Base-by-base conservation (phyloP, 176 grass and related monocot species). In the barley (Hordeum vulgare) region DNA sequence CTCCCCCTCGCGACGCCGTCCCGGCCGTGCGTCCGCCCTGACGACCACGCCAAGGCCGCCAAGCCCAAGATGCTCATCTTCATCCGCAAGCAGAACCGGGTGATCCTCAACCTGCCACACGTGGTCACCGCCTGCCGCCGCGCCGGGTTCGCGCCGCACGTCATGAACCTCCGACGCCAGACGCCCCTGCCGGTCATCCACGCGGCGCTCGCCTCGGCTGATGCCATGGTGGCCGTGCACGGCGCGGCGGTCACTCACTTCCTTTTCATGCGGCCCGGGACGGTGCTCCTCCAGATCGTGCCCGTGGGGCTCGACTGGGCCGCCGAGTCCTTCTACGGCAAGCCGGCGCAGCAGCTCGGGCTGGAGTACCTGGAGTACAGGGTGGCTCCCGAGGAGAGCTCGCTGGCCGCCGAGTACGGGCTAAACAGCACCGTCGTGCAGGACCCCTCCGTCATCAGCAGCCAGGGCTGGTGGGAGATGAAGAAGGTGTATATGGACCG, bases 401-500 rank as follows among this genome's bases (percentile, higher is more conserved):
- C 96, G 1, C 85, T 98, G 8, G 92, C 84, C n/a, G 88, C 80
- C 35, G 21, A 88, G 77, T 98, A 98, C 44, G 89, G 90, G 21
- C 44, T 83, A 12, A 84, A 93, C 53, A 90, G 88, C 85, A 94
- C 96, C 17, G 87, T 98, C 3, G 86, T 98, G 70, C 41, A 76
- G 17, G 75, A 91, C 26, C 93, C 96, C 1, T 91, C 85, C 23
- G 76, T 88, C 3, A 93, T 98, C 85, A 95, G 90, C 64, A 95
- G 83, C 87, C 88, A 83, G 25, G 96, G 92, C 3, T 98, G 93
- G 93, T 84, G 81, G 87, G 96, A 95, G 87, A 98, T 93, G 93
- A 98, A 98, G 93, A 95, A 91, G 80, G 93, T 98, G 13, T 98
- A 95, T 88, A 93, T 95, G 86, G 96, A 95, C 79, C 90, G 83